A percentile compares a stretch with the other conserved stretches of the same genome.
Conservation (phyloP, 768 basidiomycete genomes). For the Xanthoconium stramineum region DNA sequence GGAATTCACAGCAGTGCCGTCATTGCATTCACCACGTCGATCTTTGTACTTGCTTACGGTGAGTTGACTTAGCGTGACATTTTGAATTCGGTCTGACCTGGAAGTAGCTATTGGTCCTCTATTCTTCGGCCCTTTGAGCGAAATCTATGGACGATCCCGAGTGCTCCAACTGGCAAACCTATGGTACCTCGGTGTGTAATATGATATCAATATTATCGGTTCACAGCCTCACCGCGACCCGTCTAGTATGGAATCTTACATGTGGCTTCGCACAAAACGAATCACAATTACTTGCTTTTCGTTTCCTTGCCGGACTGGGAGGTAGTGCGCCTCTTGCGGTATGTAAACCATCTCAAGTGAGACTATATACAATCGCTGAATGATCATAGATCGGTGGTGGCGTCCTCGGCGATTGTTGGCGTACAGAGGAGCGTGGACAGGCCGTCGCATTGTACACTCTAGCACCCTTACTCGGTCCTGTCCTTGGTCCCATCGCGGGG, state of each 20-base stretch:
- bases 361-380: not conserved
- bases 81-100: not conserved
- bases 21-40: conserved; percentile 57
- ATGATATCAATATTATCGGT: not conserved
- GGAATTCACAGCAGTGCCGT: conserved; percentile 48
- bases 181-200: conserved; percentile 54
- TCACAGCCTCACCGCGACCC: too few relatives aligned
- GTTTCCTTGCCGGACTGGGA: conserved; percentile 67
- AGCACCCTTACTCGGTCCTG: conserved; percentile 64
- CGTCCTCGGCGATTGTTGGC: conserved; percentile 61
- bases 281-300: conserved; percentile 60
- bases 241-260: conserved; percentile 55
- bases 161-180: conserved; percentile 64
- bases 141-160: conserved; percentile 64
- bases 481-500: conserved; percentile 59
- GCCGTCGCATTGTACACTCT: conserved; percentile 64
- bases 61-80: conserved; percentile 7
- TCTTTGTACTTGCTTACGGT: conserved; percentile 63
- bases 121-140: conserved; percentile 59
- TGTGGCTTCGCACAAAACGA: conserved; percentile 63
- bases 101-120: conserved; percentile 31
- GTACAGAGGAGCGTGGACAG: conserved; percentile 57
- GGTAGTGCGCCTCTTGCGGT: conserved; percentile 66
- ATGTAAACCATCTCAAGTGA: not conserved
- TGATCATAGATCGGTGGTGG: conserved; percentile 57